Base-by-base conservation (phyloP, 371 early-diverging fungal species). In the Blastocladiella emersonii region DNA sequence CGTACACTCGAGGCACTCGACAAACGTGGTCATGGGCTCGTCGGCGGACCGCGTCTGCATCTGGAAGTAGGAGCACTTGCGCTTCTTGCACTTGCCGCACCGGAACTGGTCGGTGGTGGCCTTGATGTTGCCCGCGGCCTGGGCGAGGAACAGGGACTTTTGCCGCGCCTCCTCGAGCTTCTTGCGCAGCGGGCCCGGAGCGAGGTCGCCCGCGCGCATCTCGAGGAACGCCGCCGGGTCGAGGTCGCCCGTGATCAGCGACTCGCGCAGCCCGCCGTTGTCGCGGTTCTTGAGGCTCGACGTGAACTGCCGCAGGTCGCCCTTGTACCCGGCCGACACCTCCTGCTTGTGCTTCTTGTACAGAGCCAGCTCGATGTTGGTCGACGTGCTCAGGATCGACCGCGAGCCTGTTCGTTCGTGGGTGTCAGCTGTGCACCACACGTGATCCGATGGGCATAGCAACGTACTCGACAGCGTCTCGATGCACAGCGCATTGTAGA, bases 31-130 rank as follows among this genome's bases (percentile, higher is more conserved):
- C 59, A 59, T 59, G 30, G 59, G 59, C 43, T 59, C 59, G 12
- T 59, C 59, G 30, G 59, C 59, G 2, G 59, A 59, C 43, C 59
- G 37, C 13, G 59, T 59, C 65, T 95, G 94, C 85, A 92, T 87
- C 78, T 99, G 98, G 78, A 85, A 95, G 75, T 95, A 99, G 13
- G 88, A 86, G 65, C 89, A 87, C 69, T 85, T 91, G 59, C 95
- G 82, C 53, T 82, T 70, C 60, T 83, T 84, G 80, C 99, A 99
- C 71, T 91, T 90, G 44, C 93, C 93, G 69, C 98, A 98, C 68
- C 80, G 86, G 78, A 96, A 96, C 82, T 85, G 83, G 70, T 94
- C 93, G 5, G 97, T 98, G 71, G 86, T 91, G 12, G 94, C 92
- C 67, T 85, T 81, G 49, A 79, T 73, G 41, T 82, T 81, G 34